Conservation (phyloP, 2,329 filamentous ascomycete genomes). For the Cladosporium velox region DNA sequence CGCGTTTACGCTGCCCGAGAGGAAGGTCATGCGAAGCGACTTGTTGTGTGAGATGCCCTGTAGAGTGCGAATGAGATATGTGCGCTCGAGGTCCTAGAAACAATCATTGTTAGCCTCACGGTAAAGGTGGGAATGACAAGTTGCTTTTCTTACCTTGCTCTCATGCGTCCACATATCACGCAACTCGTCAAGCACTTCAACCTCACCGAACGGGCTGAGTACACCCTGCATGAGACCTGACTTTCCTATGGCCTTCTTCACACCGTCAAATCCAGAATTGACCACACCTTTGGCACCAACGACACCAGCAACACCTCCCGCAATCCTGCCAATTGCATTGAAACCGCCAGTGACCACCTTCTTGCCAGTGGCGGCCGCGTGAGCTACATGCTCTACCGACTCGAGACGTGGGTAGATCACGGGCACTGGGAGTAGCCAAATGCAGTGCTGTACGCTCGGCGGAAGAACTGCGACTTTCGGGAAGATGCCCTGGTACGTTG, state of each 20-base stretch:
- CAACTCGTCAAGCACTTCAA: conserved; percentile 90
- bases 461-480: conserved; percentile 91
- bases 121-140: conserved; percentile 2
- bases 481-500: conserved; percentile 96
- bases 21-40: conserved; percentile 92
- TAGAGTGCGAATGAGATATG: conserved; percentile 91
- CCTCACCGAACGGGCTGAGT: conserved; percentile 92
- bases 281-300: conserved; percentile 94
- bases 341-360: conserved; percentile 96
- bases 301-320: conserved; percentile 90
- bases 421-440: conserved; percentile 93
- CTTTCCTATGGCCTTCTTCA: conserved; percentile 97
- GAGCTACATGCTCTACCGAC: conserved; percentile 84
- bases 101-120: neutral
- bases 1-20: conserved; percentile 88
- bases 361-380: conserved; percentile 91
- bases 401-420: conserved; percentile 89
- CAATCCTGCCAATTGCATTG: conserved; percentile 93
- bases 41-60: conserved; percentile 96
- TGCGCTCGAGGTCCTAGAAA: conserved; percentile 79
- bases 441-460: conserved; percentile 90
- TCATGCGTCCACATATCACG: conserved; percentile 99
- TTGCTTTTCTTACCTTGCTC: conserved; percentile 65
- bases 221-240: conserved; percentile 93
- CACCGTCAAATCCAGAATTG: conserved; percentile 85